These are phyloP conservation scores for Penicillium sp. DNA, from an alignment of 2,329 filamentous ascomycete genomes.

Conservation along the genomic window DNA sequence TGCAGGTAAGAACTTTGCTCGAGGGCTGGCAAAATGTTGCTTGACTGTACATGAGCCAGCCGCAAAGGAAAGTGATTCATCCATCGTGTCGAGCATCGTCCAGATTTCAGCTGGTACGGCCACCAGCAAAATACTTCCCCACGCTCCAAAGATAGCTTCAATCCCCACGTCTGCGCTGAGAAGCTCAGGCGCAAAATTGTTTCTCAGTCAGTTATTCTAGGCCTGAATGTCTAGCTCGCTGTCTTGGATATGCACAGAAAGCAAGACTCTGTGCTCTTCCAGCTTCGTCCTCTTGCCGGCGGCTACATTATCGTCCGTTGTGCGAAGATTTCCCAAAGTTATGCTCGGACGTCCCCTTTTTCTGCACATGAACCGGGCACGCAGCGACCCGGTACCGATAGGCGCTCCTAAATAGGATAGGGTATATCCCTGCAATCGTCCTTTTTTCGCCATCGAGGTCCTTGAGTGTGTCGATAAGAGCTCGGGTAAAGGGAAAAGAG, in stretches of 20 bases:
- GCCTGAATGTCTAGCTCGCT: background rate
- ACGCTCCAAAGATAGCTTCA: too few relatives aligned
- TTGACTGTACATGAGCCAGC: background rate
- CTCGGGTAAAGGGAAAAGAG: background rate
- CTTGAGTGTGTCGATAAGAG: background rate
- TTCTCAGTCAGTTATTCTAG: background rate
- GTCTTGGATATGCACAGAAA: background rate
- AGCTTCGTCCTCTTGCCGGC: background rate
- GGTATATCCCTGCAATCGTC: background rate
- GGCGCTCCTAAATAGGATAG: background rate
- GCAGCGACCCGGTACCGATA: background rate
- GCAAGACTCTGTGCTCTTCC: background rate
- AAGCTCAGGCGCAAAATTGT: background rate
- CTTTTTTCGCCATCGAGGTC: background rate
- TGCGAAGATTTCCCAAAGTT: background rate
- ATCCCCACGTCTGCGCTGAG: too few relatives aligned
- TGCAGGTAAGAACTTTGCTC: too few relatives aligned
- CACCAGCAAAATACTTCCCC: background rate
- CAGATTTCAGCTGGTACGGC: background rate
- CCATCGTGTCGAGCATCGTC: background rate
- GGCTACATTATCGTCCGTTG: too few relatives aligned
- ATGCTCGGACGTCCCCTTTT: background rate
- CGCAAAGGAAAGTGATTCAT: background rate
- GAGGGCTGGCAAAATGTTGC: too few relatives aligned
- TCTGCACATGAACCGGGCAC: background rate